Evolutionary conservation across 169 alveolate species (phyloP), one percentile per base, ranked within the genome.

Genomic region (Toxoplasma gondii): DNA sequence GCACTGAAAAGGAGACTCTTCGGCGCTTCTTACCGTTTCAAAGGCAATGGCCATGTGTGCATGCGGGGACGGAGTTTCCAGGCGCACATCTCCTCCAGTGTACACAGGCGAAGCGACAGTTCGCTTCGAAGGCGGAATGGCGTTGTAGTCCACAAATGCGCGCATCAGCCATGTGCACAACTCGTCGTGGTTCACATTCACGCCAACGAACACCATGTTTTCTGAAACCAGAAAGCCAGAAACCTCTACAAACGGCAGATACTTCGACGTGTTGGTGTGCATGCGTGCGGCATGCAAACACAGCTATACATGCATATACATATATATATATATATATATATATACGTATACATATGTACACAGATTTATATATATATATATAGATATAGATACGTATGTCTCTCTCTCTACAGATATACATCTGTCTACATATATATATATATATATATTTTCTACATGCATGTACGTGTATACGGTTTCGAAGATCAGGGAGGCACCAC

Each of bases 61-160:
- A 81, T 96, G 95, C 41, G 98, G 98, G 38, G 97, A 92, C 39
- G 94, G 84, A 64, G 97, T 98, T 95, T 97, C 98, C 91, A 95
- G 94, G 82, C 97, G 96, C 81, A 95, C 83, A 95, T 97, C 98
- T 31, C 99, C 99, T 0, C 99, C 99, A 0, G 99, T 98, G 97
- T 98, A 98, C 82, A 94, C 95, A 34, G 92, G 94, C 90, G 91
- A 74, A 54, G 27, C 80, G 16, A 44, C 83, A 45, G 93, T 95
- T 34, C 97, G 95, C 93, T 88, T 90, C 88, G 96, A 93, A 93
- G 94, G 91, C 0, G 98, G 98, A 64, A 98, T 97, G 67, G 99
- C 97, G 49, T 97, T 98, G 96, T 97, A 98, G 92, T 98, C 99
- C 38, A 97, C 98, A 96, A 97, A 98, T 70, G 98, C 97, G 49